phyloP scores from a whole-genome alignment of 192 early-diverging fungal genomes.

The Blastocladiella britannica region DNA sequence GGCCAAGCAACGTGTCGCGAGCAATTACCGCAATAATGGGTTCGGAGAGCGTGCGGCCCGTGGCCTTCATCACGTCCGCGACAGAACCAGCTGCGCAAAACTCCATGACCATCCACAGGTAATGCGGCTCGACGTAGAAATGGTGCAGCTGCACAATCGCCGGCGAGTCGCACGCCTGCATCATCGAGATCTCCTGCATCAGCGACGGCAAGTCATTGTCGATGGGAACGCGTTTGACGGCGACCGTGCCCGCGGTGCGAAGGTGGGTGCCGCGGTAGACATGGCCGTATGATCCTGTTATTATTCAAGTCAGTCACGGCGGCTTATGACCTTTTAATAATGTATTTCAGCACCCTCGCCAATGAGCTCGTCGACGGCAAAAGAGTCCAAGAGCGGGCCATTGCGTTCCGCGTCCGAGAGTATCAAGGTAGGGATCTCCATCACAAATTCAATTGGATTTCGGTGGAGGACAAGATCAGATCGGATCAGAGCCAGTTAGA shows the following conservation, averaged over 20 bases:
- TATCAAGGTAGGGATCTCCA: no score
- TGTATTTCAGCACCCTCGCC: no score
- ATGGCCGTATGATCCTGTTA: conserved; percentile 33
- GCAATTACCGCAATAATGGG: conserved; percentile 28
- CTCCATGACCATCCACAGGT: conserved; percentile 36
- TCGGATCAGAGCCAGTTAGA: no score
- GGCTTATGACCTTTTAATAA: no score
- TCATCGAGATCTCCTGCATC: conserved; percentile 30
- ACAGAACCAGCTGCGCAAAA: conserved; percentile 34
- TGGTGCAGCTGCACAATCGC: conserved; percentile 1
- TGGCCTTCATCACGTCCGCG: conserved; percentile 26
- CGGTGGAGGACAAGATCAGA: no score
- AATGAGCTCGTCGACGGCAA: no score
- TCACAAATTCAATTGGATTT: no score
- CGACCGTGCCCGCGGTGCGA: conserved; percentile 16
- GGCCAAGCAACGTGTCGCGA: conserved; percentile 20
- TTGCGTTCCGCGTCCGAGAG: no score
- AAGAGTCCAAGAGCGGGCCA: no score
- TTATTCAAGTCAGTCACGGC: no score
- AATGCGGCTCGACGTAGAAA: background rate
- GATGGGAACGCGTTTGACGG: conserved; percentile 30
- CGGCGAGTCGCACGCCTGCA: conserved; percentile 20
- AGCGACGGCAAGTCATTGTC: conserved; percentile 20
- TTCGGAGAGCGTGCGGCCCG: conserved; percentile 21
- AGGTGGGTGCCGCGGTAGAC: conserved; percentile 30